These are phyloP conservation scores for Pseudoneurospora amorphoporcata DNA, from an alignment of 495 filamentous ascomycete genomes.

Conservation along the genomic window DNA sequence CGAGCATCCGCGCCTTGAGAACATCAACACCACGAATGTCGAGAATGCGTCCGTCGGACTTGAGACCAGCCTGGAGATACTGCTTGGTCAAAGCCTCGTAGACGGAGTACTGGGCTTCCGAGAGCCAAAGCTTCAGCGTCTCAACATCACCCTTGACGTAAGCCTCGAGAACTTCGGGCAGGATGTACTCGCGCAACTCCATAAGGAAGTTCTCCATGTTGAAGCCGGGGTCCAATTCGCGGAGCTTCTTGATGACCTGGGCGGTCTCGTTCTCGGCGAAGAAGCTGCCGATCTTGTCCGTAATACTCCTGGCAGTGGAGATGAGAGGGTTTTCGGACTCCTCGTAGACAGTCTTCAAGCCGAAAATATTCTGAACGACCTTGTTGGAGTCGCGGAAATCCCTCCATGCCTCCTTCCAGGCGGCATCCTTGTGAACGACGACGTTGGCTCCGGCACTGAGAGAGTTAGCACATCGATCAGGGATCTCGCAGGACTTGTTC, in stretches of 20 bases:
- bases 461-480: constrained; percentile 8
- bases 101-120: constrained; percentile 86
- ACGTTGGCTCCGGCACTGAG: constrained; percentile 83
- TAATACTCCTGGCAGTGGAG: constrained; percentile 83
- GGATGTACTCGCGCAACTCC: constrained; percentile 94
- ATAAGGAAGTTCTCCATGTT: constrained; percentile 87
- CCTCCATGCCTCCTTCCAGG: constrained; percentile 92
- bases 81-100: constrained; percentile 91
- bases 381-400: constrained; percentile 81
- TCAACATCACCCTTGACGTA: constrained; percentile 94
- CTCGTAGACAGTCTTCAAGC: constrained; percentile 71
- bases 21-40: constrained; percentile 94
- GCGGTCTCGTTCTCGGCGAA: constrained; percentile 98
- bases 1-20: constrained; percentile 75
- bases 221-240: constrained; percentile 92
- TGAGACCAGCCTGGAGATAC: constrained; percentile 83
- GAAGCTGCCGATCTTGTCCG: constrained; percentile 85
- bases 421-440: constrained; percentile 91
- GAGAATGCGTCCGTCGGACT: constrained; percentile 86
- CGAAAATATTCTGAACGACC: constrained; percentile 81
- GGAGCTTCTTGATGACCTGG: constrained; percentile 91
- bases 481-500: constrained; percentile 16
- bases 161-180: constrained; percentile 93
- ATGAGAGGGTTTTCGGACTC: constrained; percentile 96
- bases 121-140: constrained; percentile 87